A percentile compares a stretch with the other conserved stretches of the same genome.
Conservation (phyloP, 2,329 filamentous ascomycete species). For the Cercospora citrullina region DNA sequence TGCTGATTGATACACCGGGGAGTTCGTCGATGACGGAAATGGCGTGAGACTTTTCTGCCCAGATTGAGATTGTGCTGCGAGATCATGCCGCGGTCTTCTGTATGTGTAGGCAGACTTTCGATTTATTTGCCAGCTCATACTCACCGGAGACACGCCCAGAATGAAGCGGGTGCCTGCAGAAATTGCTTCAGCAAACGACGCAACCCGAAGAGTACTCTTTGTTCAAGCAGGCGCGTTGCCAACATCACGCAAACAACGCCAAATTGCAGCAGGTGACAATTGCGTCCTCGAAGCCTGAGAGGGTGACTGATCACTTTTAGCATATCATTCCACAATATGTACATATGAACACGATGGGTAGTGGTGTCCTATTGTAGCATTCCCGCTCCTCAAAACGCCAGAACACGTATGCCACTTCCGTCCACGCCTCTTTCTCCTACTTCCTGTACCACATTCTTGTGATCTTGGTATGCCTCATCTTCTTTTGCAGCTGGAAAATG, state of each 20-base stretch:
- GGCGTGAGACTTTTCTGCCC: background rate
- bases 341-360: conserved; percentile 24
- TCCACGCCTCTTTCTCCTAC: conserved; percentile 29
- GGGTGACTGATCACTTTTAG: background rate
- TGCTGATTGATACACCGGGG: conserved; percentile 7
- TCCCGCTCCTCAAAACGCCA: conserved; percentile 23
- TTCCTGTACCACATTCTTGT: conserved; percentile 59
- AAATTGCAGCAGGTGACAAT: background rate
- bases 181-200: background rate
- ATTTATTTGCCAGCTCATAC: background rate
- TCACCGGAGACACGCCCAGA: background rate
- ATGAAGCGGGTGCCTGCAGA: background rate
- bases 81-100: background rate
- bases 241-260: background rate
- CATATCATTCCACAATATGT: conserved; percentile 24
- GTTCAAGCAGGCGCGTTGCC: background rate
- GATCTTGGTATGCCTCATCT: conserved; percentile 63
- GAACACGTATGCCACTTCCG: conserved; percentile 8
- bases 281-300: background rate
- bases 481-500: conserved; percentile 74
- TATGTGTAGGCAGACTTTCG: background rate
- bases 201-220: background rate
- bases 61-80: background rate
- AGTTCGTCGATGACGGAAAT: conserved; percentile 16
- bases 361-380: conserved; percentile 16